Evolutionary conservation across 305 asterid genomes (phyloP).

Genomic region (Rubia tinctorum): DNA sequence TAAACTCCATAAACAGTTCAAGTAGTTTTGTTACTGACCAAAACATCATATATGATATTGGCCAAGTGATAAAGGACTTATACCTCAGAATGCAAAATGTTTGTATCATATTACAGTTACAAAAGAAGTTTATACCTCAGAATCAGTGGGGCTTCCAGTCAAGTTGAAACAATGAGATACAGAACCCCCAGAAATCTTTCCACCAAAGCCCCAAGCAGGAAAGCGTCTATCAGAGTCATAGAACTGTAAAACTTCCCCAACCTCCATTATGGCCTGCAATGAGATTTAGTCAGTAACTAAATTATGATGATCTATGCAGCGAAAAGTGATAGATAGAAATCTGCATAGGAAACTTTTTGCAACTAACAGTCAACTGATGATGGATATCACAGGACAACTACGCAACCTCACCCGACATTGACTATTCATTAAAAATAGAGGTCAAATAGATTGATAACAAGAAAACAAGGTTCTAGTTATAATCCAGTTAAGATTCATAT

Average conservation of each 20-base stretch:
- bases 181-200: constrained; percentile 37
- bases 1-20: neutral
- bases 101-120: neutral
- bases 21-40: no score
- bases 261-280: constrained; percentile 71
- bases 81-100: neutral
- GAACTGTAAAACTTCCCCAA: constrained; percentile 86
- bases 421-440: no score
- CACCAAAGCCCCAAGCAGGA: constrained; percentile 96
- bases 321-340: no score
- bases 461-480: no score
- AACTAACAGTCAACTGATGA: no score
- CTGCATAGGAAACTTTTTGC: no score
- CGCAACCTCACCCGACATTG: no score
- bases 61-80: no score
- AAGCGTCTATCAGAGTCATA: constrained; percentile 77
- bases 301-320: constrained; percentile 1
- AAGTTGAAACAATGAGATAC: constrained; percentile 83
- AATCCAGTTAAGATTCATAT: no score
- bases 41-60: no score
- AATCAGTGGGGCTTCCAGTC: constrained; percentile 47
- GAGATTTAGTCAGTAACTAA: constrained; percentile 5
- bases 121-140: constrained; percentile 40
- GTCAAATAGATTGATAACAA: no score
- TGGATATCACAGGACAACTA: no score